Base-by-base conservation (phyloP, 2,329 filamentous ascomycete genomes). In the Cadophora sp. region DNA sequence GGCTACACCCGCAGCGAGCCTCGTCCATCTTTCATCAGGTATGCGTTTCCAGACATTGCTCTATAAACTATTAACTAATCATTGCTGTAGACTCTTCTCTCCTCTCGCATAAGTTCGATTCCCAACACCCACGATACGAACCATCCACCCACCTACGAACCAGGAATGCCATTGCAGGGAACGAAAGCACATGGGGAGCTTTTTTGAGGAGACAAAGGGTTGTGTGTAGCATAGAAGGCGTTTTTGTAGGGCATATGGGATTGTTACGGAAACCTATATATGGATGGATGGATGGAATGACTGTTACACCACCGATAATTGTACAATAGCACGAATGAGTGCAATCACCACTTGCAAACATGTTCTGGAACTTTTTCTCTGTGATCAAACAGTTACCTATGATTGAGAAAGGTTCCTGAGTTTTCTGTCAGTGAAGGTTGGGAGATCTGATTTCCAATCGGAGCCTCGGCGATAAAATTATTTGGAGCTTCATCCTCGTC, bases 1-100 rank as follows among this genome's bases (percentile, higher is more conserved):
- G 92, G 95, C 75, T 98, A 97, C 84, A 96, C 95, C 64, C 91
- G 92, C 80, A 98, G 94, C 84, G 91, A 95, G 80, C 96, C 96
- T 48, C 89, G 92, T 79, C 96, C 96, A 64, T 90, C 93, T 55
- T 79, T 92, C 74, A 91, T 92, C 82, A 88, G 88, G 89, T 91
- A 81, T 67, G 69, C 18, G 18, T 8, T 36, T 7, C 22, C 43
- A 20, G 20, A 16, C 11, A 36, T 50, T 20, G n/a, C 22, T 9
- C 24, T 27, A 33, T 9, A 4, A 45, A 13, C 8, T 13, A 0
- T 33, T 4, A 14, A 66, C 76, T 79, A 62, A 80, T 68, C 4
- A 53, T 43, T 33, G 33, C 20, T 64, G 30, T 65, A 89, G 87
- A 77, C 84, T 89, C 70, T 82, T 90, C 73, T 89, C 87, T 64